Evolutionary conservation across 1,139 yeast species (phyloP), one percentile per base, ranked within the genome.

Genomic region (Hyphopichia buzzinii): DNA sequence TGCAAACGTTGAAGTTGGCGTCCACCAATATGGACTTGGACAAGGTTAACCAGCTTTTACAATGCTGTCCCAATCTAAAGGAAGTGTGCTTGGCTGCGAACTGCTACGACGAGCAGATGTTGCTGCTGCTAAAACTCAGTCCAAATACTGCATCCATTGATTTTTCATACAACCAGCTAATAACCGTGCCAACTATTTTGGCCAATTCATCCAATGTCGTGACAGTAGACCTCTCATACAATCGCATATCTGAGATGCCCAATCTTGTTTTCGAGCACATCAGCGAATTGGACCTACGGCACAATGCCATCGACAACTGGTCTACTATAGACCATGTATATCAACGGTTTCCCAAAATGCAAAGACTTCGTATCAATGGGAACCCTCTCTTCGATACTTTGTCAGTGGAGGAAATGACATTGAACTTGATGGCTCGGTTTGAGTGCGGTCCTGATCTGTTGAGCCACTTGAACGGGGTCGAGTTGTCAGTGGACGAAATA

Each of bases 391-490:
- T 70, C 40, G 49, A 44, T 31, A 49, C 40, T 8, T 27, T 57
- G n/a, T 48, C 65, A 1, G 47, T 57, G 3, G 69, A 71, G 35
- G 70, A 62, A 33, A 57, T 61, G 49, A 63, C 69, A 3, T 48
- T 64, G 4, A 64, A 66, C 31, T 47, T 77, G 4, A 66, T 85
- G 14, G 81, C 81, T 0, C 59, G 90, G 25, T 58, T 79, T 26
- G 49, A 50, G 8, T 61, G 67, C 36, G 17, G 25, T 1, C 23
- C 39, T 11, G 52, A 54, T 2, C 39, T 45, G 0, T 35, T 81
- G 1, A 29, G 37, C 2, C 61, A 61, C 17, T 55, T 88, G 13
- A 80, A 88, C 48, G 95, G 95, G 1, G 67, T 78, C 1, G 33
- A 34, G 0, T 58, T 86, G 6, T 52, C 63, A 1, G 39, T 39